Percentiles rank a stretch among this genome's conserved stretches.
These are phyloP conservation scores for Conticribra guillardii DNA, from an alignment of 108 stramenopile species.

Conservation along the genomic window DNA sequence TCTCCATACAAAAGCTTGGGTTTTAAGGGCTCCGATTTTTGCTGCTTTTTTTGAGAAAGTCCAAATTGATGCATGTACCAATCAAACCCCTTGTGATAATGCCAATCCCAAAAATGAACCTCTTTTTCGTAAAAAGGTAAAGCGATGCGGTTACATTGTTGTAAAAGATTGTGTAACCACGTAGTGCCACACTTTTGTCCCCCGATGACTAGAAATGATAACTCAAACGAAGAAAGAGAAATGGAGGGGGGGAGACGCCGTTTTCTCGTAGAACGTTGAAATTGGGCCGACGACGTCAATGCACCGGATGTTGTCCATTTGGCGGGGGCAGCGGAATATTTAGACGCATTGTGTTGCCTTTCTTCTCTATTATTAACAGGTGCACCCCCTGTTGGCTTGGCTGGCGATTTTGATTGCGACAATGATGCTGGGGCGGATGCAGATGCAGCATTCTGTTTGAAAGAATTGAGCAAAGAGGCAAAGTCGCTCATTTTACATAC, in stretches of 20 bases:
- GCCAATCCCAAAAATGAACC: constrained; percentile 73
- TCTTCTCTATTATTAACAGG: too few relatives aligned
- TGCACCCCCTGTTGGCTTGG: too few relatives aligned
- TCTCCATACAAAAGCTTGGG: constrained; percentile 34
- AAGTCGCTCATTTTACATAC: too few relatives aligned
- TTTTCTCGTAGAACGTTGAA: too few relatives aligned
- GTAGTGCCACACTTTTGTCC: constrained; percentile 68
- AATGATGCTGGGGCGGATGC: too few relatives aligned
- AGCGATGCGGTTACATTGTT: constrained; percentile 22
- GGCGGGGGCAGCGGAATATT: too few relatives aligned
- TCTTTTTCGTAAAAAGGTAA: constrained; percentile 55
- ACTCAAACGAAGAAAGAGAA: constrained; percentile 13
- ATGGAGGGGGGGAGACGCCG: background rate
- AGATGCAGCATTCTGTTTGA: too few relatives aligned
- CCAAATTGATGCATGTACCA: constrained; percentile 65
- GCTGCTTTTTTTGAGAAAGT: background rate
- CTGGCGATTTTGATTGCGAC: too few relatives aligned
- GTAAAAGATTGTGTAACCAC: constrained; percentile 60
- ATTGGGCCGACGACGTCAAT: too few relatives aligned
- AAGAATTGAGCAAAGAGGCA: too few relatives aligned
- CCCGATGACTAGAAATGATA: constrained; percentile 58
- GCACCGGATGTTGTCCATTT: too few relatives aligned
- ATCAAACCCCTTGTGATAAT: constrained; percentile 49
- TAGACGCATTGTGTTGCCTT: too few relatives aligned
- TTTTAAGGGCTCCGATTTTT: constrained; percentile 1